phyloP scores from a whole-genome alignment of 1,139 yeast species.

The Keqinozyma sinolaborantium region DNA sequence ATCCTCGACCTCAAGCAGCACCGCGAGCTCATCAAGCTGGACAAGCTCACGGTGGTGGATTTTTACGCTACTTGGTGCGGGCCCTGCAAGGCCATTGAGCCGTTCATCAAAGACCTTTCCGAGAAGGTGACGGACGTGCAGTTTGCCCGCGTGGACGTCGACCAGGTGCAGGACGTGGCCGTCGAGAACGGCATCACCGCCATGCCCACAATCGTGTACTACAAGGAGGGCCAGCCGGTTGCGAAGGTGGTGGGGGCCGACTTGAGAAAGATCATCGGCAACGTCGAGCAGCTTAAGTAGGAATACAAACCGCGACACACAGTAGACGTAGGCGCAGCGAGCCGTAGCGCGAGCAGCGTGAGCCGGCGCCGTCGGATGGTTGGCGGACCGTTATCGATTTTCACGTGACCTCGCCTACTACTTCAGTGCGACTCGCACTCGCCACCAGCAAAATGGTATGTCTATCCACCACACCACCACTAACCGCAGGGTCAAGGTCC shows the following conservation, averaged over 20 bases:
- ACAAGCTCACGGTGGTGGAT: constrained; percentile 35
- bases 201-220: constrained; percentile 86
- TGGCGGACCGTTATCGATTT: too few species aligned
- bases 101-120: constrained; percentile 32
- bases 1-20: constrained; percentile 15
- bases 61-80: constrained; percentile 49
- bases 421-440: not conserved
- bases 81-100: constrained; percentile 43
- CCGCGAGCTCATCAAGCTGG: constrained; percentile 14
- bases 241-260: constrained; percentile 77
- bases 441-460: constrained; percentile 2
- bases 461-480: constrained; percentile 3
- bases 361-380: too few species aligned
- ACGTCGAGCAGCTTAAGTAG: not conserved
- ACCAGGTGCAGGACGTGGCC: constrained; percentile 71
- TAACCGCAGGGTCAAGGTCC: constrained; percentile 69
- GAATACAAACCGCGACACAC: too few species aligned
- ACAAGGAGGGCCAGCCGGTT: constrained; percentile 71
- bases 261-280: constrained; percentile 2
- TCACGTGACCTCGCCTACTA: not conserved
- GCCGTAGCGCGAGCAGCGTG: too few species aligned
- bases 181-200: constrained; percentile 70
- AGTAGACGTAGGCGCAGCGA: too few species aligned
- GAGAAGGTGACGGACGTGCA: constrained; percentile 35
- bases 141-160: constrained; percentile 27